Percentiles rank a stretch among this genome's conserved stretches.
Conservation (phyloP, 1,284 basidiomycete genomes). For the Cutaneotrichosporon mucoides region DNA sequence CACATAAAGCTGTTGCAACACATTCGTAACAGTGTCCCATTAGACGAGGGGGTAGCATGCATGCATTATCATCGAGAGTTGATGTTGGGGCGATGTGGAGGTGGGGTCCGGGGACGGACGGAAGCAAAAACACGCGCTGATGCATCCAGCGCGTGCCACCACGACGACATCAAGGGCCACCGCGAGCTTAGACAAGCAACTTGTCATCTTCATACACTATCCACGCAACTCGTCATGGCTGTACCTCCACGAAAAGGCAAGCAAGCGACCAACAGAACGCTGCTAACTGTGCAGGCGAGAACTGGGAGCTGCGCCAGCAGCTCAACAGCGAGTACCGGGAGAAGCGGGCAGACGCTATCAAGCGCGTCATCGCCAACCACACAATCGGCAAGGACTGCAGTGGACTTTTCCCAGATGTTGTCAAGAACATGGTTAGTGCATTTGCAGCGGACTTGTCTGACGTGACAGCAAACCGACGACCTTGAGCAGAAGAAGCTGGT, state of each 20-base stretch:
- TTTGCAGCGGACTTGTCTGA: no score
- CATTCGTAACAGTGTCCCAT: background rate
- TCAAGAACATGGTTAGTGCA: slow-evolving; percentile 80
- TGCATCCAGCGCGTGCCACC: no score
- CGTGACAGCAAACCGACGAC: slow-evolving; percentile 50
- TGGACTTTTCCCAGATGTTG: slow-evolving; percentile 93
- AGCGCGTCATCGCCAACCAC: slow-evolving; percentile 92
- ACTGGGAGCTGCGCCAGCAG: slow-evolving; percentile 89
- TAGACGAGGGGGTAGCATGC: no score
- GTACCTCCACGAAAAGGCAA: slow-evolving; percentile 31
- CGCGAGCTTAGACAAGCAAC: no score
- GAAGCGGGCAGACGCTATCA: slow-evolving; percentile 96
- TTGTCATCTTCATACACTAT: no score
- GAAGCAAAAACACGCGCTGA: no score
- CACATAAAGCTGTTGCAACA: no score
- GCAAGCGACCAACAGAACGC: no score
- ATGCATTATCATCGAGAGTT: no score
- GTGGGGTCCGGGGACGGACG: no score
- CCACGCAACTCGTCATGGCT: slow-evolving; percentile 17
- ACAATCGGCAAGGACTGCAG: slow-evolving; percentile 95
- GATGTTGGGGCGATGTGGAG: no score
- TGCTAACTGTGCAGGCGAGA: slow-evolving; percentile 59
- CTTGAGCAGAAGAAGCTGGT: slow-evolving; percentile 62
- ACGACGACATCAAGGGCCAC: no score
- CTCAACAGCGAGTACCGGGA: slow-evolving; percentile 95